These are phyloP conservation scores for Debaryomyces sp. DNA, from an alignment of 1,139 yeast genomes.

Conservation along the genomic window DNA sequence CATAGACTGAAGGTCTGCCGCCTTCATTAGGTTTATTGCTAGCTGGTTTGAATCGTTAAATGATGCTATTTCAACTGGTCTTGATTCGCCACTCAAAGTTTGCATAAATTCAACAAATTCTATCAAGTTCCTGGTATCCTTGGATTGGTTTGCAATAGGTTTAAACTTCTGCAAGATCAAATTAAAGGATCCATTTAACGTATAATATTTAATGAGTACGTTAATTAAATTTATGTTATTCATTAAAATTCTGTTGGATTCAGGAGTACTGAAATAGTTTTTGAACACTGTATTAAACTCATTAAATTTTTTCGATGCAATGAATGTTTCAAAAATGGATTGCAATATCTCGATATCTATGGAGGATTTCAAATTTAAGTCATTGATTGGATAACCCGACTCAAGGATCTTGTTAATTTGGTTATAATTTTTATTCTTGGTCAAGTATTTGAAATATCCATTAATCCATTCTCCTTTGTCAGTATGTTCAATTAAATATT, in stretches of 20 bases:
- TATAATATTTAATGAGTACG: constrained; percentile 27
- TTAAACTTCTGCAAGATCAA: constrained; percentile 21
- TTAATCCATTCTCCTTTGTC: constrained; percentile 20
- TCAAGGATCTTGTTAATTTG: constrained; percentile 15
- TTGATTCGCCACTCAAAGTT: constrained; percentile 13
- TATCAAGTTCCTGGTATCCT: constrained; percentile 19
- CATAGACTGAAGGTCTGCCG: constrained; percentile 18
- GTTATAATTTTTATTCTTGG: constrained; percentile 10
- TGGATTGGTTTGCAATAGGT: constrained; percentile 14
- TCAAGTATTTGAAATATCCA: constrained; percentile 22
- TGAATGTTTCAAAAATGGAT: constrained; percentile 18
- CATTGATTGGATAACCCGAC: constrained; percentile 8
- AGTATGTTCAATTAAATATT: constrained; percentile 14
- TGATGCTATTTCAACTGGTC: not conserved
- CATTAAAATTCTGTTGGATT: constrained; percentile 12
- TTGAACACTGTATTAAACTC: constrained; percentile 21
- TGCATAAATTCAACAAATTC: constrained; percentile 26
- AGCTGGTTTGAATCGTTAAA: constrained; percentile 7
- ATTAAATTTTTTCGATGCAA: constrained; percentile 16
- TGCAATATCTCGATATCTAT: constrained; percentile 14
- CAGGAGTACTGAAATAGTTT: constrained; percentile 11
- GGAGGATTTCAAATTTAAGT: constrained; percentile 8
- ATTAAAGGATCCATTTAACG: constrained; percentile 18
- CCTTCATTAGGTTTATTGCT: constrained; percentile 10
- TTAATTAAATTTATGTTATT: constrained; percentile 20